Evolutionary conservation across 495 filamentous ascomycete genomes (phyloP), one percentile per base, ranked within the genome.

Genomic region (Venustampulla echinocandica): DNA sequence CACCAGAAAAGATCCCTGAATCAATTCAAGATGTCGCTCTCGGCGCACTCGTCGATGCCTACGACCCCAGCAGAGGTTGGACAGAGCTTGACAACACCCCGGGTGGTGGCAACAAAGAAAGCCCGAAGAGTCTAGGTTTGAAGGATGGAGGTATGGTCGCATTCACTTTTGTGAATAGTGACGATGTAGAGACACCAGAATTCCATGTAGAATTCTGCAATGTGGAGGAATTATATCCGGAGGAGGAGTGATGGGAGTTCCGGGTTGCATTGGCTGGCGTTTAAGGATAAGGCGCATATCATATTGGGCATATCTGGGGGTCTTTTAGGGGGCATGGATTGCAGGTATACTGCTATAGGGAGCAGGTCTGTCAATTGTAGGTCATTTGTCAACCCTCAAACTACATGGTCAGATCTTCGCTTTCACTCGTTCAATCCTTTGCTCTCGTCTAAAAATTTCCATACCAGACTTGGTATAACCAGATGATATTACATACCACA

Each of bases 1-100:
- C 14, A 2, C 25, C 46, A 9, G 30, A 33, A 1, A 7, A 22
- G 5, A 35, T 55, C 15, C 54, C 57, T 3, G 47, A 48, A 1
- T 35, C 68, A 10, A 57, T 73, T n/a, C 60, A 60, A 41, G 61
- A 67, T 1, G 69, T 71, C 37, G 55, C 58, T 0, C 22, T 76
- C 1, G 60, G 41, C 23, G 73, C 46, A 47, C 73, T 2, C 54
- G 67, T 70, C 7, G 77, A 85, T 56, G 57, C 58, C 24, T 70
- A 74, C 51, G 75, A 85, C 46, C 58, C 69, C 1, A 64, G 61
- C 14, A 69, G 70, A 52, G 81, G 81, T 28, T 86, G 80, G 75
- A 65, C 64, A 25, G 55, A 60, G 42, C 54, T 83, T 2, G 23
- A 33, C 20, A 57, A 46, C 42, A 30, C 40, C 14, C 15, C 33